Evolutionary conservation across 192 early-diverging fungal species (phyloP).

Genomic region (Entophlyctis luteolus): DNA sequence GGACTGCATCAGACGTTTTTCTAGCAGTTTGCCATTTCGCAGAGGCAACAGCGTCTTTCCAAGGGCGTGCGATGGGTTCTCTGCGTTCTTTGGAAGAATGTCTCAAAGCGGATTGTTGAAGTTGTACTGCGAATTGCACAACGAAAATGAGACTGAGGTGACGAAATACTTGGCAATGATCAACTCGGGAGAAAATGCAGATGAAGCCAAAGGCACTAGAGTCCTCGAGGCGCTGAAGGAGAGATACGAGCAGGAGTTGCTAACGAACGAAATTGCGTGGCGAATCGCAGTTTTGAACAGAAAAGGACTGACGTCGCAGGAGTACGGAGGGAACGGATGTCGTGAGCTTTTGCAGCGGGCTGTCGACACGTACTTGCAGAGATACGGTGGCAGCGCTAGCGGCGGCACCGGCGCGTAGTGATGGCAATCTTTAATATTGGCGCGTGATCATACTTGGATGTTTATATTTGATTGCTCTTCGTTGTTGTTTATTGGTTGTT

Average conservation of each 20-base stretch:
- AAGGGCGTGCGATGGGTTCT: constrained; percentile 17
- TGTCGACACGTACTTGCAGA: constrained; percentile 46
- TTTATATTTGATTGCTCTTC: too few relatives aligned
- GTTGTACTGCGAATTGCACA: neutral
- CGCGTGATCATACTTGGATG: too few relatives aligned
- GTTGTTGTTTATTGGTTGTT: too few relatives aligned
- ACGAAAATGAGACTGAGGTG: neutral
- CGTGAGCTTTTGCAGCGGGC: constrained; percentile 49
- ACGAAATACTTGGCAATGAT: too few relatives aligned
- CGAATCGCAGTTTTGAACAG: constrained; percentile 54
- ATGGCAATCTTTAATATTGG: too few relatives aligned
- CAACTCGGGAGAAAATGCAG: constrained; percentile 28
- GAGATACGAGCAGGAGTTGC: constrained; percentile 39
- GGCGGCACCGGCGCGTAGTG: too few relatives aligned
- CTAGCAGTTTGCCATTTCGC: constrained; percentile 38
- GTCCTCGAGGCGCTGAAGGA: constrained; percentile 28
- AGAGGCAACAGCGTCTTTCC: constrained; percentile 51
- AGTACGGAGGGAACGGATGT: constrained; percentile 32
- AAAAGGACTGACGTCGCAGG: constrained; percentile 16
- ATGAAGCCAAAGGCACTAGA: too few relatives aligned
- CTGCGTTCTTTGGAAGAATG: neutral
- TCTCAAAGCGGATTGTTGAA: neutral
- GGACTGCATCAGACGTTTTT: constrained; percentile 2
- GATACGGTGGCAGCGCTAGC: too few relatives aligned
- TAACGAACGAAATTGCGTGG: constrained; percentile 64